Evolutionary conservation across 352 stramenopile species (phyloP).

Genomic region (Elongisporangium prolatum): DNA sequence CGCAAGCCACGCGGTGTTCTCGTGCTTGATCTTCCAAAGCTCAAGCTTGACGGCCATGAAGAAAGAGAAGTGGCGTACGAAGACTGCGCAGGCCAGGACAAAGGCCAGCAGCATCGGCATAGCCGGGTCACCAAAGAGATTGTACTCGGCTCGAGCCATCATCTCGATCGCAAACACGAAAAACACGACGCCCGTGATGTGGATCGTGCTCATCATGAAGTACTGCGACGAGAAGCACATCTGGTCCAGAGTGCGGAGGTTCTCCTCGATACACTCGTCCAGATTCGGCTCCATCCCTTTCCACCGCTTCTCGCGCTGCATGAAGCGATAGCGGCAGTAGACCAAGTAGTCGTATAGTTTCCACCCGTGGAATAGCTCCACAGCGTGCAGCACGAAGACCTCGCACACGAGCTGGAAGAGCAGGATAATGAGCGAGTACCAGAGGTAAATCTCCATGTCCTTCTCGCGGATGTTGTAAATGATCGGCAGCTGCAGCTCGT

Average conservation of each 20-base stretch:
- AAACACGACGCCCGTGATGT: slow-evolving; percentile 94
- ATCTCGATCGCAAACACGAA: slow-evolving; percentile 95
- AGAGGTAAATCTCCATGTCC: slow-evolving; percentile 97
- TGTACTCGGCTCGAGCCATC: slow-evolving; percentile 94
- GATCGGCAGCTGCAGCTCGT: slow-evolving; percentile 91
- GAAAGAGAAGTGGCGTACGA: slow-evolving; percentile 67
- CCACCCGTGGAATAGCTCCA: slow-evolving; percentile 98
- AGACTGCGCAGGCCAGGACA: slow-evolving; percentile 46
- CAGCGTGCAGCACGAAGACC: slow-evolving; percentile 93
- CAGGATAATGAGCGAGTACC: slow-evolving; percentile 94
- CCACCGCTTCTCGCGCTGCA: slow-evolving; percentile 95
- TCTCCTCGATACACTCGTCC: slow-evolving; percentile 97
- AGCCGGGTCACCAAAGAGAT: slow-evolving; percentile 94
- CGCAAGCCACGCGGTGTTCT: slow-evolving; percentile 94
- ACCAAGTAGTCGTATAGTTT: slow-evolving; percentile 98
- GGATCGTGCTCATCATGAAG: slow-evolving; percentile 96
- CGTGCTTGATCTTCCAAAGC: slow-evolving; percentile 95
- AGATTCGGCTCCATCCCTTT: slow-evolving; percentile 95
- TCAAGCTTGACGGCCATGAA: slow-evolving; percentile 86
- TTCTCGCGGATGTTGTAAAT: slow-evolving; percentile 96
- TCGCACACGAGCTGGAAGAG: slow-evolving; percentile 93
- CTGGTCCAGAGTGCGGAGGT: slow-evolving; percentile 92
- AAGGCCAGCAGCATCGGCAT: slow-evolving; percentile 83
- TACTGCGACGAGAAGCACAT: slow-evolving; percentile 98
- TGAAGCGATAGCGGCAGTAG: slow-evolving; percentile 94